phyloP scores from a whole-genome alignment of 2,329 filamentous ascomycete species.

The Fusarium aywerte region DNA sequence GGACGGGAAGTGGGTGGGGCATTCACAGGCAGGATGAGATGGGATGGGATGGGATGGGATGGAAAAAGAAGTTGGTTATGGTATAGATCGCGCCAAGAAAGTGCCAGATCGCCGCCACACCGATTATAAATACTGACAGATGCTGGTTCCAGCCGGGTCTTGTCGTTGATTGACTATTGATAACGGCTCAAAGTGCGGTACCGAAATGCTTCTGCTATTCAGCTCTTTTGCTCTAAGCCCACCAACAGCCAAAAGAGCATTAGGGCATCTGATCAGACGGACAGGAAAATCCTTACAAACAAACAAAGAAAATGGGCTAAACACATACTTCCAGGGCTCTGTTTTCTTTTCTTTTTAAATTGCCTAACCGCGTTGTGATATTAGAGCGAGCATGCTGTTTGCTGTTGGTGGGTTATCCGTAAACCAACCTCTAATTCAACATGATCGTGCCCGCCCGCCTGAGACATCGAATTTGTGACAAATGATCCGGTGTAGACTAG shows the following conservation, averaged over 20 bases:
- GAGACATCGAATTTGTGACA: conserved; percentile 15
- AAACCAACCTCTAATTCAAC: conserved; percentile 10
- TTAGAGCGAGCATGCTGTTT: conserved; percentile 1
- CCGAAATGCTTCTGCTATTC: neutral
- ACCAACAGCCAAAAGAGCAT: neutral
- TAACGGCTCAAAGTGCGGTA: neutral
- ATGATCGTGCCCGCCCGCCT: neutral
- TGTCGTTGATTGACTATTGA: neutral
- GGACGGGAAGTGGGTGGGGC: conserved; percentile 20
- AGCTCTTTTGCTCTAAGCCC: neutral
- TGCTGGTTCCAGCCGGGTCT: neutral
- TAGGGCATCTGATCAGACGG: neutral
- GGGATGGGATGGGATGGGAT: neutral
- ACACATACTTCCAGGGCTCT: too few species aligned
- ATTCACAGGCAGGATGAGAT: neutral
- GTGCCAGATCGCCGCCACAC: conserved; percentile 23
- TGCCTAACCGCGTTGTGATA: neutral
- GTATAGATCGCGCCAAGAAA: conserved; percentile 30
- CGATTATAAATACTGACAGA: neutral
- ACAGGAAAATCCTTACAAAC: neutral
- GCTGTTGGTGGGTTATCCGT: conserved; percentile 4
- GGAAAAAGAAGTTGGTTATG: neutral
- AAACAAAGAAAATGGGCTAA: conserved; percentile 23
- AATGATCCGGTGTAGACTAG: conserved; percentile 6
- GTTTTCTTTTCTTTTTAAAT: too few species aligned